Evolutionary conservation across 805 yeast genomes (phyloP).

Genomic region (Candida pseudofarinosa): DNA sequence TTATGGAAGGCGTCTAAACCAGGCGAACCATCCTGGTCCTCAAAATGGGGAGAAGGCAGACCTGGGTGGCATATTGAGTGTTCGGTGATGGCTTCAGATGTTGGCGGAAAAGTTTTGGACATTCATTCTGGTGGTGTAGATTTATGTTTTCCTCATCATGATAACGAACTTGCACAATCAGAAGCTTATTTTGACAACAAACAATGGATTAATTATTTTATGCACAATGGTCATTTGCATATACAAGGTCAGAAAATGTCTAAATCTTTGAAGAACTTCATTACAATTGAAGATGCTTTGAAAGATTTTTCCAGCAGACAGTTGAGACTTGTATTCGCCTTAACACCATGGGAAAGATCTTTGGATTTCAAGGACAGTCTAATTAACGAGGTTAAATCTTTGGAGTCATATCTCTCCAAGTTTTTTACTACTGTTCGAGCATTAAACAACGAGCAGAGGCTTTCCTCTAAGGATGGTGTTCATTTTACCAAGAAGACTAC

Average conservation of each 20-base stretch:
- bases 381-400: slow-evolving; percentile 68
- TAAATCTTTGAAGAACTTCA: slow-evolving; percentile 89
- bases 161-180: slow-evolving; percentile 94
- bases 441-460: slow-evolving; percentile 60
- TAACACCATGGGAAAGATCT: slow-evolving; percentile 89
- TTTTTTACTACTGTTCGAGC: slow-evolving; percentile 89
- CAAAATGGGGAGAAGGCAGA: slow-evolving; percentile 96
- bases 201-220: slow-evolving; percentile 96
- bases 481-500: slow-evolving; percentile 62
- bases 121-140: slow-evolving; percentile 97
- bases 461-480: slow-evolving; percentile 41
- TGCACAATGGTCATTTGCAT: slow-evolving; percentile 96
- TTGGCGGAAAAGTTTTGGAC: slow-evolving; percentile 80
- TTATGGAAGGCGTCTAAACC: slow-evolving; percentile 95
- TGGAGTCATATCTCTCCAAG: slow-evolving; percentile 72
- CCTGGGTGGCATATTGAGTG: slow-evolving; percentile 99
- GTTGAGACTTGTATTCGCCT: slow-evolving; percentile 83
- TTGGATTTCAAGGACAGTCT: slow-evolving; percentile 86
- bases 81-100: slow-evolving; percentile 95
- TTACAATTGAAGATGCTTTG: slow-evolving; percentile 89
- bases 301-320: slow-evolving; percentile 70
- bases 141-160: slow-evolving; percentile 98
- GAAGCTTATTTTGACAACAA: slow-evolving; percentile 86
- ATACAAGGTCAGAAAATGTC: slow-evolving; percentile 99
- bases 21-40: slow-evolving; percentile 94